phyloP scores from a whole-genome alignment of 768 basidiomycete genomes.

The Scleroderma citrinum region DNA sequence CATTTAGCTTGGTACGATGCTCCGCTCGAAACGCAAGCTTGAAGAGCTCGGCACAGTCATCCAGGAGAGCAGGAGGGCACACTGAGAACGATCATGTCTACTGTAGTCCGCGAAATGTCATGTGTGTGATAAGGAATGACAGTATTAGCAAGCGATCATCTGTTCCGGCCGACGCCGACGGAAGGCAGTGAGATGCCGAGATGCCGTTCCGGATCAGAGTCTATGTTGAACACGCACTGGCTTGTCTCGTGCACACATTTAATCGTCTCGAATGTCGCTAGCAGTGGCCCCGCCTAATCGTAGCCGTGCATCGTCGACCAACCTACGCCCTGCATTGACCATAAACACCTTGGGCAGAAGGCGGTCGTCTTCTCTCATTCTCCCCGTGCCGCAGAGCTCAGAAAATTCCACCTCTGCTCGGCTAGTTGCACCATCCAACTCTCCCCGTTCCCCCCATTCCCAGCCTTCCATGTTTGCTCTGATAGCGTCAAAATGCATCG shows the following conservation, averaged over 20 bases:
- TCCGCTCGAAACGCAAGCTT: constrained; percentile 97
- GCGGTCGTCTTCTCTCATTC: constrained; percentile 45
- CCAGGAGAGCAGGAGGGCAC: constrained; percentile 84
- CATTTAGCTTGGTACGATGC: constrained; percentile 86
- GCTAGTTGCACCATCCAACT: neutral
- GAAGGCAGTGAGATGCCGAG: constrained; percentile 14
- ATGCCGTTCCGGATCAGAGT: constrained; percentile 8
- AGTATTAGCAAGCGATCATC: neutral
- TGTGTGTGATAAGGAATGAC: neutral
- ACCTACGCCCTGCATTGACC: constrained; percentile 47
- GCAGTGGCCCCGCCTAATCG: constrained; percentile 40
- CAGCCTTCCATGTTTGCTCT: constrained; percentile 46
- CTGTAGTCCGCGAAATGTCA: no score
- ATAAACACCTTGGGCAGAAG: constrained; percentile 49
- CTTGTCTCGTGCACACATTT: neutral
- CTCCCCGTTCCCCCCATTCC: constrained; percentile 6
- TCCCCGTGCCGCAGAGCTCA: constrained; percentile 19
- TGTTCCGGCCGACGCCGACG: constrained; percentile 1
- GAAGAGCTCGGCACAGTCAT: constrained; percentile 92
- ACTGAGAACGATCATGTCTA: constrained; percentile 29
- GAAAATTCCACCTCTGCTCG: constrained; percentile 8
- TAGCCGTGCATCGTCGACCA: constrained; percentile 55
- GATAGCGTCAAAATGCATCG: constrained; percentile 45
- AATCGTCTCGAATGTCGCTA: constrained; percentile 21
- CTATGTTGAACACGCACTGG: constrained; percentile 1